phyloP scores from a whole-genome alignment of 176 grass and related monocot genomes.

The Cenchrus purpureus region DNA sequence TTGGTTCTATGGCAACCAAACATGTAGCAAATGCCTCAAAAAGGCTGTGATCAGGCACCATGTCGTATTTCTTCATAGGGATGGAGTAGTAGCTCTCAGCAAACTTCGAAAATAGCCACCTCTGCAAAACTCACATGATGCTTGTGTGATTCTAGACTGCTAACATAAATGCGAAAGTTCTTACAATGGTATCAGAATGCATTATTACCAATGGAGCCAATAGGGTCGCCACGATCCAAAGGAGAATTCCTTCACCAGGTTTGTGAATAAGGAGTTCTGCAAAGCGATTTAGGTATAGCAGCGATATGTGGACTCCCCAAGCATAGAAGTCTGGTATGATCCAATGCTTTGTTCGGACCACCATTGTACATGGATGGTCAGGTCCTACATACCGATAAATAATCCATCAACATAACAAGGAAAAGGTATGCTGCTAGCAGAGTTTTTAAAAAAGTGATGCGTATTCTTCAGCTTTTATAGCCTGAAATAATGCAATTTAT shows the following conservation, averaged over 20 bases:
- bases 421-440: not conserved
- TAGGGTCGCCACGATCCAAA: constrained; percentile 33
- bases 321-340: constrained; percentile 43
- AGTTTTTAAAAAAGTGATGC: not conserved
- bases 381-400: not conserved
- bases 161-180: not conserved
- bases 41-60: constrained; percentile 62
- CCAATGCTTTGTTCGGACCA: constrained; percentile 54
- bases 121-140: constrained; percentile 18
- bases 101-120: constrained; percentile 59
- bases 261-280: constrained; percentile 50
- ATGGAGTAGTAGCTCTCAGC: constrained; percentile 64
- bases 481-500: not conserved
- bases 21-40: constrained; percentile 46
- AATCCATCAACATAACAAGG: not conserved
- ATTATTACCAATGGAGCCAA: constrained; percentile 51
- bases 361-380: constrained; percentile 47
- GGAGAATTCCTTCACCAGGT: constrained; percentile 46
- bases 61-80: constrained; percentile 55
- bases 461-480: not conserved
- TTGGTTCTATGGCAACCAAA: constrained; percentile 46
- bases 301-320: constrained; percentile 46
- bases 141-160: not conserved
- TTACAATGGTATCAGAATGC: not conserved
- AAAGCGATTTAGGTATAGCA: constrained; percentile 47